A percentile compares a stretch with the other conserved stretches of the same genome.
Conservation (phyloP, 805 yeast genomes). For the Cephaloascus albidus region DNA sequence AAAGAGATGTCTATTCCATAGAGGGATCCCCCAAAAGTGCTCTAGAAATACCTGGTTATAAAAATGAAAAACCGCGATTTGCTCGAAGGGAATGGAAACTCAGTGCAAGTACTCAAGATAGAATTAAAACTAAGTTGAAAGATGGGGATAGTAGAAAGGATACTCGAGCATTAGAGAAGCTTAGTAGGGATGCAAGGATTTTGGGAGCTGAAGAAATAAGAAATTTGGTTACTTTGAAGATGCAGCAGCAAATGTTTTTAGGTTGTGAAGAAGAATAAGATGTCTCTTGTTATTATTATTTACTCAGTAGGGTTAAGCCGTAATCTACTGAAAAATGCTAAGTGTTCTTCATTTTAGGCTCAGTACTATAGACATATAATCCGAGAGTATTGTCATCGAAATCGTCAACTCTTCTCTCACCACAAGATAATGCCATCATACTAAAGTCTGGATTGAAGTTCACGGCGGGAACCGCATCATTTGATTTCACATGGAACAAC, state of each 20-base stretch:
- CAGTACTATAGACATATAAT: not conserved
- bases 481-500: not conserved
- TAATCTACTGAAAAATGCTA: no score
- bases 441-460: not conserved
- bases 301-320: no score
- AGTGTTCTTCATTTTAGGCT: no score
- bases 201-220: slow-evolving; percentile 11
- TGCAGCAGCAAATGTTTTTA: slow-evolving; percentile 12
- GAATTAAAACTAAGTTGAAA: not conserved
- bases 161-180: not conserved
- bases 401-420: not conserved
- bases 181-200: slow-evolving; percentile 4
- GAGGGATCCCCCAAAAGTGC: not conserved
- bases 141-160: not conserved
- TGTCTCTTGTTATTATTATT: not conserved
- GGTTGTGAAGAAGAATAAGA: slow-evolving; percentile 1
- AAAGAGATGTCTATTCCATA: not conserved
- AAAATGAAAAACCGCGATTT: no score
- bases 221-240: slow-evolving; percentile 12
- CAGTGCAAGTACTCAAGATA: not conserved
- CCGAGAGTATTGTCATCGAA: not conserved
- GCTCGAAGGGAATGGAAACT: no score
- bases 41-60: no score
- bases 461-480: not conserved
- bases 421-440: not conserved